A percentile compares a stretch with the other conserved stretches of the same genome.
phyloP scores from a whole-genome alignment of 192 early-diverging fungal genomes.

The Thamnidium elegans region DNA sequence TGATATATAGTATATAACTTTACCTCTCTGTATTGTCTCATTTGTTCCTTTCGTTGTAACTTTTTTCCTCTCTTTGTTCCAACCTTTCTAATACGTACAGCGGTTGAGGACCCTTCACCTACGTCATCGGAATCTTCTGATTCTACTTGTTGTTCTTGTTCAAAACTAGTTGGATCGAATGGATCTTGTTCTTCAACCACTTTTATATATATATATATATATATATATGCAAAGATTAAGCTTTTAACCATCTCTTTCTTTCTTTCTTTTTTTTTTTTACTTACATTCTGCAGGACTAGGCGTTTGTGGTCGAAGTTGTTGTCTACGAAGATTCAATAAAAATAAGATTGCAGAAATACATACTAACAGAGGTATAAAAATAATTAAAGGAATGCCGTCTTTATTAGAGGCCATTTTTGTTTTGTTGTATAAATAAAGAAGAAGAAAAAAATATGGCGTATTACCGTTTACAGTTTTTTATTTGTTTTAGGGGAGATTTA shows the following conservation, averaged over 20 bases:
- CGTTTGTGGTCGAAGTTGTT: background rate
- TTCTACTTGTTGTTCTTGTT: background rate
- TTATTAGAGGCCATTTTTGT: no score
- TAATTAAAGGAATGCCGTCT: slow-evolving; percentile 11
- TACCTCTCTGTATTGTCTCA: slow-evolving; percentile 31
- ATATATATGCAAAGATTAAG: background rate
- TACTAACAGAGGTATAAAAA: slow-evolving; percentile 20
- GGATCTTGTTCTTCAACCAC: background rate
- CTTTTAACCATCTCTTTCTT: background rate
- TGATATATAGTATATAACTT: background rate
- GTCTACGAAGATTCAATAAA: slow-evolving; percentile 1
- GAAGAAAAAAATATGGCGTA: no score
- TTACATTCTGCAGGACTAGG: background rate
- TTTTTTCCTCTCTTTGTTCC: slow-evolving; percentile 27
- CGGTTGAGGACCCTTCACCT: slow-evolving; percentile 22
- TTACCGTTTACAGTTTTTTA: no score
- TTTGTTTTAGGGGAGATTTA: no score
- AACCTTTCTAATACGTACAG: slow-evolving; percentile 14
- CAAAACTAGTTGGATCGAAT: background rate
- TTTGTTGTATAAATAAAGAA: no score
- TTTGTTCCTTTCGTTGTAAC: slow-evolving; percentile 25
- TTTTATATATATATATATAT: background rate
- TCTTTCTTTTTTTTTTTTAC: background rate
- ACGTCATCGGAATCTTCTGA: slow-evolving; percentile 7
- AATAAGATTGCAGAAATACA: slow-evolving; percentile 9